Evolutionary conservation across 345 rosid genomes (phyloP), one percentile per base, ranked within the genome.

Genomic region (Murraya paniculata): DNA sequence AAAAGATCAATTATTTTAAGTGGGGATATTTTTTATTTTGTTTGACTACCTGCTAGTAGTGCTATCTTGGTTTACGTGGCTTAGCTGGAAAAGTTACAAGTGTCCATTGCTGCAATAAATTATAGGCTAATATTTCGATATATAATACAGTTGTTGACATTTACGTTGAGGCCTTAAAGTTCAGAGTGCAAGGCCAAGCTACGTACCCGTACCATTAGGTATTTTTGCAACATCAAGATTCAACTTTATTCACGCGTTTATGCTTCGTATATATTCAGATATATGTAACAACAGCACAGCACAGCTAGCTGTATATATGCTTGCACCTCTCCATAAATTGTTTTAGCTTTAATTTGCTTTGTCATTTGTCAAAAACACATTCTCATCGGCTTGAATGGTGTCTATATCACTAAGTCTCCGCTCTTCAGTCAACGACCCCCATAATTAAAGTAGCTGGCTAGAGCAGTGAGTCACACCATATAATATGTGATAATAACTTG

Each of bases 401-500:
- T 56, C 64, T 64, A 74, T 73, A 73, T 78, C 38, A 68, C 39
- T 45, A 45, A 13, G 16, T 45, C 50, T 45, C 18, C 18, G 3
- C 50, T 45, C 50, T 45, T 31, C 72, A 41, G 69, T 25, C 35
- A 70, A 80, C 50, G 81, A 78, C 77, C 9, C 82, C 84, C 84
- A 82, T 59, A 45, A 24, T n/a, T 35, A 55, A 58, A 69, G 64
- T 55, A 48, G 50, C 50, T 3, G 50, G 28, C 39, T 41, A 78
- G 53, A 64, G 57, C 84, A 68, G 69, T 58, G 64, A 62, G 68
- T 78, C 79, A 80, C 82, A 81, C 76, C 72, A 78, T 71, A 71
- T 59, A 9, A 55, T 77, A 8, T 60, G 50, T 35, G 19, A 9
- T 27, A 45, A 22, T 82, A 66, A 81, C 75, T 82, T 72, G 72